Conservation (phyloP, 495 filamentous ascomycete species). For the Penicillium odoratum region DNA sequence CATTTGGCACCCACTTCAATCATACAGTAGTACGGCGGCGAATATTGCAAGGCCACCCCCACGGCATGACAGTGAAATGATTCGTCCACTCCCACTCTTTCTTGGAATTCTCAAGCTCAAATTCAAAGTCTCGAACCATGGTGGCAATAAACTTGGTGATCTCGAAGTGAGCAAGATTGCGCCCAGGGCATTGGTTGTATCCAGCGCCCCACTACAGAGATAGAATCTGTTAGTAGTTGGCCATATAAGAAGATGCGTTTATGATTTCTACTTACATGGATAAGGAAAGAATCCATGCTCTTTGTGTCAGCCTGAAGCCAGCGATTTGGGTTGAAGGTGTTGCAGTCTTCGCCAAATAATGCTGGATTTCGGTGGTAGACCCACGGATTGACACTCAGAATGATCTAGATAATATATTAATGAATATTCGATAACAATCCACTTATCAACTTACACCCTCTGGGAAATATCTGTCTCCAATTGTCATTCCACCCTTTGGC, state of each 20-base stretch:
- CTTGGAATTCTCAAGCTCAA: constrained; percentile 37
- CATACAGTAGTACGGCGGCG: constrained; percentile 9
- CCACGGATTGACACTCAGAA: constrained; percentile 47
- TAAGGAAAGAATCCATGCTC: constrained; percentile 36
- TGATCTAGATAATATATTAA: constrained; percentile 22
- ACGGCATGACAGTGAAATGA: constrained; percentile 38
- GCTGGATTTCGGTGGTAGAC: constrained; percentile 43
- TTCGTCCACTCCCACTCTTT: constrained; percentile 39
- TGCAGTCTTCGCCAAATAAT: constrained; percentile 45
- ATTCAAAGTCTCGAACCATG: constrained; percentile 42
- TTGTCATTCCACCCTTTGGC: constrained; percentile 29
- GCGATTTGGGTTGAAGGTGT: constrained; percentile 47
- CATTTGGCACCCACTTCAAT: background rate
- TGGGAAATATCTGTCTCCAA: constrained; percentile 34
- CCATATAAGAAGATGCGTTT: background rate
- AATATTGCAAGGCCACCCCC: constrained; percentile 41
- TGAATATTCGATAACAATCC: background rate
- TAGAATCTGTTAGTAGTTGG: background rate
- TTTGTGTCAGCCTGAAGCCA: constrained; percentile 36
- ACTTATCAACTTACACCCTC: constrained; percentile 31
- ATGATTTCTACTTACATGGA: constrained; percentile 22
- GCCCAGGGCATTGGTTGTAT: constrained; percentile 45
- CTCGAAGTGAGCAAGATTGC: constrained; percentile 48
- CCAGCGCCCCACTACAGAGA: constrained; percentile 39
- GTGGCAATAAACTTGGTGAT: constrained; percentile 43